Conservation (phyloP, 306 rosid species). For the Cucumis cinereus region DNA sequence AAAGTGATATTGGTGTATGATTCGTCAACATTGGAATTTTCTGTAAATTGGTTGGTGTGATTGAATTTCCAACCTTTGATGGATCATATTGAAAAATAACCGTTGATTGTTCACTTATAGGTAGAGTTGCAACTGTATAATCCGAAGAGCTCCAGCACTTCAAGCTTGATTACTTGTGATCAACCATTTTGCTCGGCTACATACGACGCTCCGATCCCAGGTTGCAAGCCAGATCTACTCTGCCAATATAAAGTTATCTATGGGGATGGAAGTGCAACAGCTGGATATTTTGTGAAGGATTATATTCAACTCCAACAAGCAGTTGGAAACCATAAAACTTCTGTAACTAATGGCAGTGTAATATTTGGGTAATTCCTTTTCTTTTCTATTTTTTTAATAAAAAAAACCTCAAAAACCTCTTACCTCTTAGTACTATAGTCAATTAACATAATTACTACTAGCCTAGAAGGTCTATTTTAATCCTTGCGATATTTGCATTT, state of each 20-base stretch:
- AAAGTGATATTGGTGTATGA: constrained; percentile 64
- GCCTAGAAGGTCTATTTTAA: neutral
- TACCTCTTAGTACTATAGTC: neutral
- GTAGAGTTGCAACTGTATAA: constrained; percentile 49
- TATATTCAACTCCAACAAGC: constrained; percentile 32
- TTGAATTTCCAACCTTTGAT: neutral
- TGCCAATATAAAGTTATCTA: constrained; percentile 59
- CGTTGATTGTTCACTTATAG: constrained; percentile 38
- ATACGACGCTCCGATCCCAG: constrained; percentile 29
- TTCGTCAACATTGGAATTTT: neutral
- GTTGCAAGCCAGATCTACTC: constrained; percentile 36
- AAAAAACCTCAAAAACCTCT: too few relatives aligned
- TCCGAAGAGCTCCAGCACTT: constrained; percentile 38
- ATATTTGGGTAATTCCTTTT: constrained; percentile 61
- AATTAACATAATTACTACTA: neutral
- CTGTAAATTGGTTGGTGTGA: neutral
- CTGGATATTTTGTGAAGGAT: constrained; percentile 73
- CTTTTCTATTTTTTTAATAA: neutral
- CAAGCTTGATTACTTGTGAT: constrained; percentile 47
- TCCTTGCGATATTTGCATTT: neutral
- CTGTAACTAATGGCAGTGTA: constrained; percentile 25
- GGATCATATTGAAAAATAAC: constrained; percentile 2
- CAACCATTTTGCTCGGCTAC: constrained; percentile 49
- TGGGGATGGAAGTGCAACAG: constrained; percentile 76
- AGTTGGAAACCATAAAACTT: constrained; percentile 27